These are phyloP conservation scores for Starmera quercuum DNA, from an alignment of 805 yeast genomes.

Conservation along the genomic window DNA sequence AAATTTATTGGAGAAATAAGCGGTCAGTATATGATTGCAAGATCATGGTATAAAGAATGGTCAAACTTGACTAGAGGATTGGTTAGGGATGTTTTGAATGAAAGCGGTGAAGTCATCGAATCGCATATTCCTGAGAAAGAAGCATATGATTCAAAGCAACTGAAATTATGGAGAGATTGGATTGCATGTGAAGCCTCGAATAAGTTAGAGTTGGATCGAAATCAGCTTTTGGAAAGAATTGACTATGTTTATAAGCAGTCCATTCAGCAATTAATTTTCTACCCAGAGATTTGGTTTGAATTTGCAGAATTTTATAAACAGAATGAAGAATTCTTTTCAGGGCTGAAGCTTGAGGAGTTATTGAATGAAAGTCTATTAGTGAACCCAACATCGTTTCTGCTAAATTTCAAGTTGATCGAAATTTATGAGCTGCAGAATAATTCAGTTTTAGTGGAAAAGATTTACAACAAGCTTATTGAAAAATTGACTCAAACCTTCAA, in stretches of 20 bases:
- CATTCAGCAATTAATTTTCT: slow-evolving; percentile 49
- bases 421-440: slow-evolving; percentile 53
- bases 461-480: slow-evolving; percentile 45
- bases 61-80: slow-evolving; percentile 46
- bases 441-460: slow-evolving; percentile 38
- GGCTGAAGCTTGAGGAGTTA: slow-evolving; percentile 28
- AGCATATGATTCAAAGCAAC: slow-evolving; percentile 25
- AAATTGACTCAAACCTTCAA: slow-evolving; percentile 31
- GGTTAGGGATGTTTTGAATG: slow-evolving; percentile 25
- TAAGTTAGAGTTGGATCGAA: slow-evolving; percentile 51
- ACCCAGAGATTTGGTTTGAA: slow-evolving; percentile 74
- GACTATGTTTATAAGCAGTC: slow-evolving; percentile 70
- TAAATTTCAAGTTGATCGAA: slow-evolving; percentile 64
- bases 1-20: slow-evolving; percentile 78
- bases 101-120: slow-evolving; percentile 17
- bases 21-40: slow-evolving; percentile 78
- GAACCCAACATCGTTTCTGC: slow-evolving; percentile 63
- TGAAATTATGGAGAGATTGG: slow-evolving; percentile 65
- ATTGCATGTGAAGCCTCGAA: slow-evolving; percentile 72
- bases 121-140: slow-evolving; percentile 22
- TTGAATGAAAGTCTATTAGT: slow-evolving; percentile 48
- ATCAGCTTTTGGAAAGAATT: slow-evolving; percentile 45
- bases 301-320: slow-evolving; percentile 31
- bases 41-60: slow-evolving; percentile 71
- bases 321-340: slow-evolving; percentile 7